Evolutionary conservation across 495 filamentous ascomycete genomes (phyloP).

Genomic region (Podospora pseudocomata): DNA sequence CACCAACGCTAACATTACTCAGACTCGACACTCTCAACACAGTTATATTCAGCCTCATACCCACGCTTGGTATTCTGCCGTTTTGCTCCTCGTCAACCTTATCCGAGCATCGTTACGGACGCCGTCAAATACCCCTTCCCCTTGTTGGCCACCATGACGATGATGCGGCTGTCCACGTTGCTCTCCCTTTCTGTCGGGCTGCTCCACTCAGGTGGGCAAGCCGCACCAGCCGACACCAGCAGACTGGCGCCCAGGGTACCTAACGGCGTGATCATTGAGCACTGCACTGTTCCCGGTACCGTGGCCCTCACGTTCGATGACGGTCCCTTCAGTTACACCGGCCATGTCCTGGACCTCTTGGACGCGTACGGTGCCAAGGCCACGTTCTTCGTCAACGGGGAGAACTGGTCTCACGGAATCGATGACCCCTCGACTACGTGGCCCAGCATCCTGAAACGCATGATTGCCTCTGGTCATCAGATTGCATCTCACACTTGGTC

Average conservation of each 20-base stretch:
- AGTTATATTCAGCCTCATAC: neutral
- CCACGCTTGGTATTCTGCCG: neutral
- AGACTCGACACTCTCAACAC: neutral
- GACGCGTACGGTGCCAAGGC: conserved; percentile 53
- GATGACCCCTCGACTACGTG: conserved; percentile 36
- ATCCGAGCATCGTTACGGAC: conserved; percentile 6
- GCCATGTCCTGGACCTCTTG: conserved; percentile 30
- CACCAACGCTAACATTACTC: neutral
- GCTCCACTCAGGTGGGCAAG: conserved; percentile 11
- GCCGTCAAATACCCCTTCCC: neutral
- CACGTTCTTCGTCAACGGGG: conserved; percentile 71
- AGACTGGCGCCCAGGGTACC: conserved; percentile 19
- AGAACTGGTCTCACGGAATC: conserved; percentile 60
- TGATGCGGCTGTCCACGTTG: conserved; percentile 4
- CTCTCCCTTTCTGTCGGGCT: conserved; percentile 17
- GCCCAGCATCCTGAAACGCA: conserved; percentile 29
- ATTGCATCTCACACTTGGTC: conserved; percentile 38
- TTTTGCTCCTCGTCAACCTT: conserved; percentile 8
- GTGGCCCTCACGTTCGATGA: conserved; percentile 47
- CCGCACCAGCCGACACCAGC: conserved; percentile 7
- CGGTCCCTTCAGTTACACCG: conserved; percentile 40
- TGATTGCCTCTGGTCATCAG: conserved; percentile 31
- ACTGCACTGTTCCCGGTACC: conserved; percentile 51
- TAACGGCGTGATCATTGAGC: conserved; percentile 45
- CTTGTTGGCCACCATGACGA: conserved; percentile 5